Percentiles rank a stretch among this genome's conserved stretches.
phyloP scores from a whole-genome alignment of 2,329 filamentous ascomycete genomes.

The Phialocephala subalpina region DNA sequence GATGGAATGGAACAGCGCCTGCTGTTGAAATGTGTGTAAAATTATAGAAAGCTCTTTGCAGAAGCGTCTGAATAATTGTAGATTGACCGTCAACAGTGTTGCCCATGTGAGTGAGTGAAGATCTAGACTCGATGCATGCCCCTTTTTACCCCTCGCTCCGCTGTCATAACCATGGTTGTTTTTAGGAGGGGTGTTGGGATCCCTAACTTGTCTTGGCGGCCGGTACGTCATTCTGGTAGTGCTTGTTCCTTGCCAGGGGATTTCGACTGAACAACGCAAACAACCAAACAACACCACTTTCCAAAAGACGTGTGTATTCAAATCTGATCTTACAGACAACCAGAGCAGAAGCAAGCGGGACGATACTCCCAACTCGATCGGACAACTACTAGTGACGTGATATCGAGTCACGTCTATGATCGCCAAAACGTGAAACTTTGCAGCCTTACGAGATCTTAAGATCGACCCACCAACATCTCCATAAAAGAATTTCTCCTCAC shows the following conservation, averaged over 20 bases:
- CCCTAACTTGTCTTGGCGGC: neutral
- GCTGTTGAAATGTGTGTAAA: constrained; percentile 19
- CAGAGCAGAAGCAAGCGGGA: neutral
- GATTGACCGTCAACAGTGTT: neutral
- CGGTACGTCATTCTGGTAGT: constrained; percentile 3
- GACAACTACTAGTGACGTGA: neutral
- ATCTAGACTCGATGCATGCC: neutral
- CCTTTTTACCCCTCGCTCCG: neutral
- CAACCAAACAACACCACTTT: neutral
- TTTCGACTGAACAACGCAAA: neutral
- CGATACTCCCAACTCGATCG: neutral
- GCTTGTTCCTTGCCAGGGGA: neutral
- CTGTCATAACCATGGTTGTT: neutral
- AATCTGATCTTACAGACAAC: neutral
- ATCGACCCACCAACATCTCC: constrained; percentile 1
- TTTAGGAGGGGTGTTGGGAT: neutral
- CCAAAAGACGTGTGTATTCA: neutral
- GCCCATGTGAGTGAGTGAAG: neutral
- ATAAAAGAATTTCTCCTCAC: neutral
- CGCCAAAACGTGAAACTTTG: neutral
- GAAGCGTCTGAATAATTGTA: constrained; percentile 9
- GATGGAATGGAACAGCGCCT: constrained; percentile 9
- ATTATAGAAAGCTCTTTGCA: constrained; percentile 19
- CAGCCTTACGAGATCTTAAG: constrained; percentile 1
- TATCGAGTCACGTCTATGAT: constrained; percentile 1